These are phyloP conservation scores for Plasmodium inui DNA, from an alignment of 169 alveolate genomes.

Conservation along the genomic window DNA sequence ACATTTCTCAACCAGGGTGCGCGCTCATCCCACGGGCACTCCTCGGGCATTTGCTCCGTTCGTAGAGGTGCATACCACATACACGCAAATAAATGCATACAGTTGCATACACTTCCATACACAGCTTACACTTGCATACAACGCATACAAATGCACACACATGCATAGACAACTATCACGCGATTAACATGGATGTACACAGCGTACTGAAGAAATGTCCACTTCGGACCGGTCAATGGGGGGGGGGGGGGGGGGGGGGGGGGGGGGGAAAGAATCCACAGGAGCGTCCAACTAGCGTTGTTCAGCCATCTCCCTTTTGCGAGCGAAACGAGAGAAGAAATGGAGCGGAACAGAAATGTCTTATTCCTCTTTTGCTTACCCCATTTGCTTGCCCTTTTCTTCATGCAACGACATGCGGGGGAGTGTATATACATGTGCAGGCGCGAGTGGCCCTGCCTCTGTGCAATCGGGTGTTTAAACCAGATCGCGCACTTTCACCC, in stretches of 20 bases:
- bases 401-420: neutral
- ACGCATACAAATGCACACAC: neutral
- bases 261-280: neutral
- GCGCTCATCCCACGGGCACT: neutral
- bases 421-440: conserved; percentile 8
- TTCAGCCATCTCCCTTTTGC: neutral
- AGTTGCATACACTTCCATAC: too few relatives aligned
- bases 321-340: neutral
- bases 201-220: neutral
- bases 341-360: neutral
- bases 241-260: neutral
- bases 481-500: neutral
- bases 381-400: neutral
- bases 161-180: neutral
- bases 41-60: neutral
- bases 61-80: neutral
- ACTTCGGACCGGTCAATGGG: neutral
- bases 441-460: neutral
- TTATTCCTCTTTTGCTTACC: neutral
- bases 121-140: neutral
- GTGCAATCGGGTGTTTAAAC: neutral
- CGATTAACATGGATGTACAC: neutral
- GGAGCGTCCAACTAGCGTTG: neutral
- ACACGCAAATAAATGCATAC: too few relatives aligned
- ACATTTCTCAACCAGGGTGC: neutral